These are phyloP conservation scores for Boletus eberwhitei DNA, from an alignment of 768 basidiomycete species.

Conservation along the genomic window DNA sequence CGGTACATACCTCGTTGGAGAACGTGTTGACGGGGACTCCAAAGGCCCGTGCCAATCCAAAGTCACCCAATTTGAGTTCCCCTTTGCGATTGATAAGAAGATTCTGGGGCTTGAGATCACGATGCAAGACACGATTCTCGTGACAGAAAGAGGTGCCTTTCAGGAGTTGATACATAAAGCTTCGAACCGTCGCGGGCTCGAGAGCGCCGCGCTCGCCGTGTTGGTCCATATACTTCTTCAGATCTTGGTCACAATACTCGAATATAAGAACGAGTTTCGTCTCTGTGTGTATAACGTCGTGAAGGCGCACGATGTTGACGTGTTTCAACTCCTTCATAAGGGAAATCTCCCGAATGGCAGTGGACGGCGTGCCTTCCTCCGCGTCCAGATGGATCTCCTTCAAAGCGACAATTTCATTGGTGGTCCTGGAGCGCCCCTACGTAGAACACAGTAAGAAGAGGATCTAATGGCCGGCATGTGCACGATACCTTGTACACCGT, in stretches of 20 bases:
- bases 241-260: constrained; percentile 96
- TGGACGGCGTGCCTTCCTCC: constrained; percentile 98
- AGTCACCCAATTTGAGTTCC: constrained; percentile 96
- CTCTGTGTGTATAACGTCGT: constrained; percentile 99
- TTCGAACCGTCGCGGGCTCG: constrained; percentile 82
- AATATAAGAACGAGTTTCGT: constrained; percentile 97
- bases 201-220: constrained; percentile 95
- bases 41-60: constrained; percentile 95
- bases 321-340: constrained; percentile 99
- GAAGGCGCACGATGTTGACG: constrained; percentile 95
- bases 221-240: constrained; percentile 99
- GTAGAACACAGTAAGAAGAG: background rate
- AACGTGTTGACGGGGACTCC: constrained; percentile 99
- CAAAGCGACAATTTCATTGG: constrained; percentile 97
- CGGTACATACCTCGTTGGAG: constrained; percentile 75
- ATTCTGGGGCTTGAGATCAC: constrained; percentile 98
- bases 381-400: constrained; percentile 99
- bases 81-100: constrained; percentile 96
- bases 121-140: constrained; percentile 95
- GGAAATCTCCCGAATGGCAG: constrained; percentile 97
- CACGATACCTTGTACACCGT: constrained; percentile 88
- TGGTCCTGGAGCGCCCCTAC: constrained; percentile 91
- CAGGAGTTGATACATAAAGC: constrained; percentile 97
- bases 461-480: background rate
- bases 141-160: constrained; percentile 98